These are phyloP conservation scores for Aspergillus mulundensis DNA, from an alignment of 495 filamentous ascomycete genomes.

Conservation along the genomic window DNA sequence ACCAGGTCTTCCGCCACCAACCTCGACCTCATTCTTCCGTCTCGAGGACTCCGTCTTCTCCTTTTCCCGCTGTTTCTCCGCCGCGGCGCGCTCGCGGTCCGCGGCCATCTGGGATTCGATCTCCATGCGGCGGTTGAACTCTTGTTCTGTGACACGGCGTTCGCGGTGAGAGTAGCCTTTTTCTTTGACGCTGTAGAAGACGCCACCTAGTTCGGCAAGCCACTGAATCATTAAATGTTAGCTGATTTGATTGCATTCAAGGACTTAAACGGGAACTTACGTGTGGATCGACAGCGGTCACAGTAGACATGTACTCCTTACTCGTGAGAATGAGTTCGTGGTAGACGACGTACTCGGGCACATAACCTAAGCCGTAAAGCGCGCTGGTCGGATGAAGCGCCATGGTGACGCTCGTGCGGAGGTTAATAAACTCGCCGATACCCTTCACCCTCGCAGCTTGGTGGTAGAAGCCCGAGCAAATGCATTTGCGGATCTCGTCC, in stretches of 20 bases:
- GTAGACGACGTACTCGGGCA: constrained; percentile 96
- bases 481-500: constrained; percentile 93
- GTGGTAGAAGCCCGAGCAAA: constrained; percentile 96
- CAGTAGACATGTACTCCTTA: constrained; percentile 98
- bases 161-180: constrained; percentile 93
- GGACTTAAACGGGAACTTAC: constrained; percentile 32
- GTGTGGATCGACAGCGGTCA: constrained; percentile 93
- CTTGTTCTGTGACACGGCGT: constrained; percentile 83
- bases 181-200: constrained; percentile 97
- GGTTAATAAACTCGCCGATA: constrained; percentile 94
- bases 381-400: constrained; percentile 92
- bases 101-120: constrained; percentile 90
- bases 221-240: constrained; percentile 45
- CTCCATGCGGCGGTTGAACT: constrained; percentile 94
- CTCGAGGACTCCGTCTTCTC: constrained; percentile 34
- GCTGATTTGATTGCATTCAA: too few species aligned
- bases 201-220: constrained; percentile 97
- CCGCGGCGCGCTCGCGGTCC: constrained; percentile 63
- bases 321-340: constrained; percentile 96
- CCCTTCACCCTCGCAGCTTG: constrained; percentile 98
- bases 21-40: constrained; percentile 39
- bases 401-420: constrained; percentile 89
- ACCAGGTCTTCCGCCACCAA: constrained; percentile 3
- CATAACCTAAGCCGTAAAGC: constrained; percentile 85
- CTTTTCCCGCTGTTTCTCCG: constrained; percentile 54